Base-by-base conservation (phyloP, 176 grass and related monocot genomes). In the Aechmea fasciata region DNA sequence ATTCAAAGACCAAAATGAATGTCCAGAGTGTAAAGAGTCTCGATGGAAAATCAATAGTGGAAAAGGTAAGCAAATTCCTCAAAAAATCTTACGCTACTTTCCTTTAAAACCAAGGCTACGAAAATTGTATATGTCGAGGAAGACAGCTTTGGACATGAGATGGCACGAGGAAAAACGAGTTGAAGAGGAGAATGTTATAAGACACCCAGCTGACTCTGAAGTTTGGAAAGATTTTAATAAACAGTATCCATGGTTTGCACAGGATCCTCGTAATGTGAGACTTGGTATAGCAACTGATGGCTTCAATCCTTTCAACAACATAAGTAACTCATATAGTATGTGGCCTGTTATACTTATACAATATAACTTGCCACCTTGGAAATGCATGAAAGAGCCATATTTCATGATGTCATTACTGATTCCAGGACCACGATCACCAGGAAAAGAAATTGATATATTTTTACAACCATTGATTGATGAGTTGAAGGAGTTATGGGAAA, bases 401-500 rank as follows among this genome's bases (percentile, higher is more conserved):
- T 49, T 68, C 10, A 19, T 68, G 10, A 14, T 68, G 29, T 68
- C 65, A 0, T 48, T 68, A 15, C 5, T 68, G 9, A 68, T 68
- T 19, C 17, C 25, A 13, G 3, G 66, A 48, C 41, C 41, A 18
- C n/a, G 3, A 1, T 1, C 66, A 49, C 28, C 14, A 15, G 4
- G 47, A 48, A 50, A 49, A 7, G 29, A 68, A 17, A 68, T 68
- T 68, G 65, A 68, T 49, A 10, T 68, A 68, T 68, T n/a, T 48
- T 15, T 68, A 10, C 25, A 48, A n/a, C 65, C 29, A 9, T 68
- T 68, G 11, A 68, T 68, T 8, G 8, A 14, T 18, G 29, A 68
- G 33, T 49, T 17, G 14, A 68, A 68, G 49, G 66, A 68, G 13
- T 49, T 68, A 33, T 68, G 66, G 15, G 12, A 17, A 10, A 18